Percentiles rank a stretch among this genome's conserved stretches.
These are phyloP conservation scores for Salix caprea DNA, from an alignment of 345 rosid species.

Conservation along the genomic window DNA sequence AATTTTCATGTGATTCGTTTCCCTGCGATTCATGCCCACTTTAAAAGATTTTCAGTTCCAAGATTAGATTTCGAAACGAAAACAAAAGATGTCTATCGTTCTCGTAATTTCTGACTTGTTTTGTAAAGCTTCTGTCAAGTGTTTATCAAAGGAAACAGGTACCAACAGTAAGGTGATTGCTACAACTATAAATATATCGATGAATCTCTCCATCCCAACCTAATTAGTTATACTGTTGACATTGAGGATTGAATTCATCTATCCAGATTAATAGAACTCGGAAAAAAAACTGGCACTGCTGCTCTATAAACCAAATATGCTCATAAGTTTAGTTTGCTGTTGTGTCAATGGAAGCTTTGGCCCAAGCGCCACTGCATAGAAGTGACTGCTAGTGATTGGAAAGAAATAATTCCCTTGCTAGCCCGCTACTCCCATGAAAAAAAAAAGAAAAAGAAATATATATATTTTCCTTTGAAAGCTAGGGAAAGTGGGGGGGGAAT, in stretches of 20 bases:
- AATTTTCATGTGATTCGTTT: too few species aligned
- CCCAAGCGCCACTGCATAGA: background rate
- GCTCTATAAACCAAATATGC: background rate
- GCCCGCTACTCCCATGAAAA: background rate
- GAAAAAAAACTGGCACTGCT: background rate
- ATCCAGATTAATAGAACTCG: background rate
- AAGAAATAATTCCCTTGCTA: background rate
- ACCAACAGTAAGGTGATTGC: background rate
- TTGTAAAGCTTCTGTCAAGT: background rate
- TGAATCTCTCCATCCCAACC: background rate
- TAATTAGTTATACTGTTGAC: background rate
- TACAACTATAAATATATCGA: background rate
- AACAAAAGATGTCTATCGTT: too few species aligned
- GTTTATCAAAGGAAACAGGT: background rate
- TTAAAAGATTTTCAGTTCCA: too few species aligned
- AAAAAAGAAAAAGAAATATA: too few species aligned
- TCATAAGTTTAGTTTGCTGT: background rate
- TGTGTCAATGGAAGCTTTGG: background rate
- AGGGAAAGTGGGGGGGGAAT: too few species aligned
- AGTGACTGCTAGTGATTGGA: background rate
- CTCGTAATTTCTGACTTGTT: background rate
- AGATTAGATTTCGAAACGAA: too few species aligned
- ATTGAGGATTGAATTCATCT: background rate
- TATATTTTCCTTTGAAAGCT: background rate
- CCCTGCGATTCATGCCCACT: too few species aligned